Evolutionary conservation across 345 rosid species (phyloP).

Genomic region (Acer saccharum): DNA sequence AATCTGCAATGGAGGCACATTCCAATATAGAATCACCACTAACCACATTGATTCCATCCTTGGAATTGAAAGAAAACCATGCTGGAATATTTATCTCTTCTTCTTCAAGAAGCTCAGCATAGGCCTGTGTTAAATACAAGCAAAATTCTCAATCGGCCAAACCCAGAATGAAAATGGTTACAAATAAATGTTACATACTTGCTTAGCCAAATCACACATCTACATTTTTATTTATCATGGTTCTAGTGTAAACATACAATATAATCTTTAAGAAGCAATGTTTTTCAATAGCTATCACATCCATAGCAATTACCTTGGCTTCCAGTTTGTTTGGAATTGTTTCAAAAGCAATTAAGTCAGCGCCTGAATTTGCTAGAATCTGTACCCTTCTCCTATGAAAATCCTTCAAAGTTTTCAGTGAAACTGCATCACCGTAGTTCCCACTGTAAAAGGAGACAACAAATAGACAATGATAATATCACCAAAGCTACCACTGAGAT

Average conservation of each 20-base stretch:
- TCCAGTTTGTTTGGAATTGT: slow-evolving; percentile 89
- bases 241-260: not conserved
- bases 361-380: slow-evolving; percentile 64
- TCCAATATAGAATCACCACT: slow-evolving; percentile 72
- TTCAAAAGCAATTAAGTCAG: slow-evolving; percentile 84
- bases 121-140: slow-evolving; percentile 51
- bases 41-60: slow-evolving; percentile 72
- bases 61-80: slow-evolving; percentile 83
- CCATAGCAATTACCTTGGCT: slow-evolving; percentile 56
- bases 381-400: slow-evolving; percentile 87
- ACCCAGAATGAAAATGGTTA: slow-evolving; percentile 3
- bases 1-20: slow-evolving; percentile 71
- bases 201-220: not conserved
- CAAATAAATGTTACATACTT: not conserved
- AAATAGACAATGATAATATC: not conserved
- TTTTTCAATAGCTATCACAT: not conserved
- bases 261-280: not conserved
- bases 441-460: slow-evolving; percentile 48
- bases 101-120: slow-evolving; percentile 80
- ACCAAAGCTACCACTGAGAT: not conserved
- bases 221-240: not conserved
- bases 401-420: slow-evolving; percentile 67
- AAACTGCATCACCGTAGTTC: slow-evolving; percentile 60
- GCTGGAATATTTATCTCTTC: slow-evolving; percentile 64
- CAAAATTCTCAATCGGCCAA: not conserved